These are phyloP conservation scores for Aspergillus sp. DNA, from an alignment of 2,329 filamentous ascomycete genomes.

Conservation along the genomic window DNA sequence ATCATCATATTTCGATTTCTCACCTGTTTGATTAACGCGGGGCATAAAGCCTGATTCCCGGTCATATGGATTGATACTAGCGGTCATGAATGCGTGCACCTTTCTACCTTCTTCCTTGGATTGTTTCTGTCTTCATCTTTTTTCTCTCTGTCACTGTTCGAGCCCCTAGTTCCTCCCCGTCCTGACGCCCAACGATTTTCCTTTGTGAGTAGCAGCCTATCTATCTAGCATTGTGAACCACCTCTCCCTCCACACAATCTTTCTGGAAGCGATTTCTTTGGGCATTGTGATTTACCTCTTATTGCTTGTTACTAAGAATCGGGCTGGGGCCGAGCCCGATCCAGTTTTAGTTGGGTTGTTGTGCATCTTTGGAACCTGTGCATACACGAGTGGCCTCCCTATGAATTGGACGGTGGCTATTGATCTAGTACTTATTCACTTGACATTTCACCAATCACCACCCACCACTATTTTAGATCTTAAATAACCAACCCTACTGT, in stretches of 20 bases:
- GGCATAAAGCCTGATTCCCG: constrained; percentile 18
- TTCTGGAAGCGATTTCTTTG: constrained; percentile 14
- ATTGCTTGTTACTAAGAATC: constrained; percentile 4
- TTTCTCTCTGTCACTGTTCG: constrained; percentile 7
- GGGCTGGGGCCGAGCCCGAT: too few relatives aligned
- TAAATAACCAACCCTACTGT: too few relatives aligned
- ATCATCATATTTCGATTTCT: background rate
- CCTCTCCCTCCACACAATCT: constrained; percentile 19
- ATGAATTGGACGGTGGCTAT: too few relatives aligned
- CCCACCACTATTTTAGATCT: too few relatives aligned
- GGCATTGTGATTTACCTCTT: constrained; percentile 12
- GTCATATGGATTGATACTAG: constrained; percentile 23
- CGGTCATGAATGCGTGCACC: constrained; percentile 26
- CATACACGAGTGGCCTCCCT: too few relatives aligned
- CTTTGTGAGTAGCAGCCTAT: constrained; percentile 30
- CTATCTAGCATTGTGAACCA: constrained; percentile 24
- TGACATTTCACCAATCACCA: background rate
- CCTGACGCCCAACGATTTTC: constrained; percentile 35
- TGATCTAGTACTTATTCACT: background rate
- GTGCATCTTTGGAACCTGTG: too few relatives aligned
- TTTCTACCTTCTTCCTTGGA: background rate
- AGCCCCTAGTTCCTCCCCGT: constrained; percentile 9
- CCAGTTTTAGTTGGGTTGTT: constrained; percentile 6
- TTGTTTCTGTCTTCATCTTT: background rate
- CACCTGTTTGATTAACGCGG: constrained; percentile 22